Percentiles rank a stretch among this genome's conserved stretches.
phyloP scores from a whole-genome alignment of 2,329 filamentous ascomycete species.

The Fusarium chuoi region DNA sequence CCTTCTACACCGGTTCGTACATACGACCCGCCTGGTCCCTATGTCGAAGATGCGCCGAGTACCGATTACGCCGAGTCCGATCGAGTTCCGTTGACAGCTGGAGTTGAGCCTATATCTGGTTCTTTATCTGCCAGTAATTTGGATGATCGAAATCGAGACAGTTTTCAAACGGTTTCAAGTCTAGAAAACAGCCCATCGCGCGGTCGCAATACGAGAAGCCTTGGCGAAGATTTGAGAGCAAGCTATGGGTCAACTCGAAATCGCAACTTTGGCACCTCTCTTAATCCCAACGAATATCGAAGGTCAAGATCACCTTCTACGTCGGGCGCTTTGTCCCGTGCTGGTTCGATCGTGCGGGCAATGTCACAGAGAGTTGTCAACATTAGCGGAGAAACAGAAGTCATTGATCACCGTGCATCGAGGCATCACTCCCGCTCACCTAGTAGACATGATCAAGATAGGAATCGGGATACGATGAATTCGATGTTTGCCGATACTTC shows the following conservation, averaged over 20 bases:
- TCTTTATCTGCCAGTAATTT: constrained; percentile 54
- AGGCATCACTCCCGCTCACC: constrained; percentile 69
- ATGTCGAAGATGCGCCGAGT: constrained; percentile 48
- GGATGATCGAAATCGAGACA: constrained; percentile 60
- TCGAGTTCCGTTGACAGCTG: constrained; percentile 65
- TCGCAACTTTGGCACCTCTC: constrained; percentile 67
- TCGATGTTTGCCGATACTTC: constrained; percentile 60
- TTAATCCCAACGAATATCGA: constrained; percentile 61
- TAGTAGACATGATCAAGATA: constrained; percentile 53
- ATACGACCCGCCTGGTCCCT: constrained; percentile 49
- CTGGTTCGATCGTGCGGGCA: constrained; percentile 79
- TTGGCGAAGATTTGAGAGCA: constrained; percentile 66
- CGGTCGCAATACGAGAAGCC: constrained; percentile 63
- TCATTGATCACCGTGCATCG: constrained; percentile 77
- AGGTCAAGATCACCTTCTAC: constrained; percentile 72
- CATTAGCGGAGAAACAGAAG: constrained; percentile 90
- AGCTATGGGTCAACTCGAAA: constrained; percentile 62
- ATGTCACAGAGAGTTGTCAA: constrained; percentile 99
- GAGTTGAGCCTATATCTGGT: constrained; percentile 65
- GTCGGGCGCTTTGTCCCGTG: constrained; percentile 72
- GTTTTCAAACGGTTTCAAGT: constrained; percentile 67
- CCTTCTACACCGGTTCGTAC: constrained; percentile 42
- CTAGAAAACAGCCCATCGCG: constrained; percentile 65
- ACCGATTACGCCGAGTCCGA: constrained; percentile 65
- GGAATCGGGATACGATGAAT: constrained; percentile 37